These are phyloP conservation scores for Acacia melanoxylon DNA, from an alignment of 306 rosid genomes.

Conservation along the genomic window DNA sequence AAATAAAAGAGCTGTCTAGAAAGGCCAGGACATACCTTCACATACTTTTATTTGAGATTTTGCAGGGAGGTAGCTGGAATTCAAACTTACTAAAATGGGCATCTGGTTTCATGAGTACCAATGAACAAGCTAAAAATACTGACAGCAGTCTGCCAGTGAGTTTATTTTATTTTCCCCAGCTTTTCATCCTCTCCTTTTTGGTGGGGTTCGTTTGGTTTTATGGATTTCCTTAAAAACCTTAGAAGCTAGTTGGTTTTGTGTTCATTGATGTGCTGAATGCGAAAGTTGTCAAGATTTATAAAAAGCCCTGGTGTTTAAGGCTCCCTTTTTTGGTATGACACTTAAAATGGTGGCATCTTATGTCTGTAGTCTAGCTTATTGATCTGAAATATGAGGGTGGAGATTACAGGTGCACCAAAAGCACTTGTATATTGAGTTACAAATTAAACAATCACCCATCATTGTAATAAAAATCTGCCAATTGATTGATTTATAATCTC, in stretches of 20 bases:
- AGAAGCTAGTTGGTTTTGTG: not conserved
- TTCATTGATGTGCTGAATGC: not conserved
- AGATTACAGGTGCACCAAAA: not conserved
- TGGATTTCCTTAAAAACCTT: conserved; percentile 13
- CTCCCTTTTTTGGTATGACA: not conserved
- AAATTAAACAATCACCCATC: conserved; percentile 1
- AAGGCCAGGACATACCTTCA: conserved; percentile 21
- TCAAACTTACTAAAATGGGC: conserved; percentile 91
- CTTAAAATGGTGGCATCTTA: not conserved
- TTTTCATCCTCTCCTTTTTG: conserved; percentile 24
- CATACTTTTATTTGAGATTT: conserved; percentile 23
- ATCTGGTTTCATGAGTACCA: conserved; percentile 76
- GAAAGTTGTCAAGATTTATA: not conserved
- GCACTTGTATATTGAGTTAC: not conserved
- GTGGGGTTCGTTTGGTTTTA: conserved; percentile 14
- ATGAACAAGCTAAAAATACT: conserved; percentile 58
- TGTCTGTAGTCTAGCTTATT: not conserved
- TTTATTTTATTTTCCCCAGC: not conserved
- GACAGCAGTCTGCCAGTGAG: conserved; percentile 61
- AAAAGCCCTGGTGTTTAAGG: not conserved
- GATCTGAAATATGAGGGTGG: not conserved
- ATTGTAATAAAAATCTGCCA: not conserved
- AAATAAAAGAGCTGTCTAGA: not conserved
- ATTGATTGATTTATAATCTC: conserved; percentile 21
- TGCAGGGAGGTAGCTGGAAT: conserved; percentile 83